phyloP scores from a whole-genome alignment of 1,284 basidiomycete species.

The Retiboletus fuscus region DNA sequence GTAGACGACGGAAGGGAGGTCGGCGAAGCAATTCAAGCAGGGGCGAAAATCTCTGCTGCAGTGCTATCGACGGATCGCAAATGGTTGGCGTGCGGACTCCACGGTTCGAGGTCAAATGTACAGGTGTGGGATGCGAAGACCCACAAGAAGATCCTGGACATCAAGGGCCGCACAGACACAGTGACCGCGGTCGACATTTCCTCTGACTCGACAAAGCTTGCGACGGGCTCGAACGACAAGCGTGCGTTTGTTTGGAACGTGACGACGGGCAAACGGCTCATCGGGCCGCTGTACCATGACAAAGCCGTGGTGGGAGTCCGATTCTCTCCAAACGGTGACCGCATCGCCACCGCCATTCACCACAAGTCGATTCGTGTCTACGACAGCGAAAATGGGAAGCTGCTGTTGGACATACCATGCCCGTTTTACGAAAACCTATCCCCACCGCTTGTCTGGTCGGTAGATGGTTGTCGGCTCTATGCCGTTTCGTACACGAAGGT shows the following conservation, averaged over 20 bases:
- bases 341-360: background rate
- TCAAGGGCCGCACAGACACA: background rate
- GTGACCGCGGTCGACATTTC: background rate
- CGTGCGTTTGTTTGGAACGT: background rate
- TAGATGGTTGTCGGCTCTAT: too few species aligned
- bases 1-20: too few species aligned
- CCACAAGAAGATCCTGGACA: background rate
- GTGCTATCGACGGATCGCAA: constrained; percentile 4
- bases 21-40: too few species aligned
- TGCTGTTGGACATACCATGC: too few species aligned
- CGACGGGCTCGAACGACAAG: background rate
- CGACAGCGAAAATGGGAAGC: too few species aligned
- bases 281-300: background rate
- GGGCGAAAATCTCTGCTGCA: background rate
- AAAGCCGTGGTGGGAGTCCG: background rate
- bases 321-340: background rate
- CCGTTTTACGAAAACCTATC: too few species aligned
- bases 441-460: too few species aligned
- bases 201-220: background rate
- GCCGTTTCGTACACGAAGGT: too few species aligned
- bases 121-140: constrained; percentile 6
- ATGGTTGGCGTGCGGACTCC: background rate
- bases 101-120: background rate
- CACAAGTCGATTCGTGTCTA: background rate
- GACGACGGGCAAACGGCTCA: background rate